phyloP scores from a whole-genome alignment of 2,329 filamentous ascomycete species.

The Zasmidium cellare region DNA sequence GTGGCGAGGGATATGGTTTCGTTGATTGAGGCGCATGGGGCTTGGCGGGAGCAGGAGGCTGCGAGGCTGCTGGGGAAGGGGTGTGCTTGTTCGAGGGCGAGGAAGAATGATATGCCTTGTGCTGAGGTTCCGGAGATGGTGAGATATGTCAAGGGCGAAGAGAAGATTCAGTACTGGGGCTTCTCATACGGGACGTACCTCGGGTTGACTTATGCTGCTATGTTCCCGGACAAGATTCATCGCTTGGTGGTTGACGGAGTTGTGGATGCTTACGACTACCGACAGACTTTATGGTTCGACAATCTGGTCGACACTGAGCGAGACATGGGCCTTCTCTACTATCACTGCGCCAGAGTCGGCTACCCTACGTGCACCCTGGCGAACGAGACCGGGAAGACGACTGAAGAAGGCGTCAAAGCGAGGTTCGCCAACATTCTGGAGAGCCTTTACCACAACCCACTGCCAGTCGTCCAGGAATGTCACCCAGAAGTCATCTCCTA shows the following conservation, averaged over 20 bases:
- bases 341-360: slow-evolving; percentile 45
- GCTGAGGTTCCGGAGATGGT: slow-evolving; percentile 4
- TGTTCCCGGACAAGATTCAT: slow-evolving; percentile 41
- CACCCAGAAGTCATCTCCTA: slow-evolving; percentile 41
- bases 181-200: slow-evolving; percentile 50
- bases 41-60: slow-evolving; percentile 32
- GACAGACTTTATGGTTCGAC: slow-evolving; percentile 37
- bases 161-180: slow-evolving; percentile 41
- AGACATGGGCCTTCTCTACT: slow-evolving; percentile 45
- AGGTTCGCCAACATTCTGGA: slow-evolving; percentile 35
- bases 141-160: slow-evolving; percentile 29
- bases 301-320: slow-evolving; percentile 48
- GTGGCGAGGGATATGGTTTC: slow-evolving; percentile 53
- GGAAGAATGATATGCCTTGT: not conserved
- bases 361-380: slow-evolving; percentile 42
- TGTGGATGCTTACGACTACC: slow-evolving; percentile 42
- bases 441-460: slow-evolving; percentile 42
- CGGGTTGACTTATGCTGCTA: slow-evolving; percentile 42
- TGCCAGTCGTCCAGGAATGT: slow-evolving; percentile 36
- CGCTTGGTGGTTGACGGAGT: slow-evolving; percentile 49
- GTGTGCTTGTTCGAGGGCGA: not conserved
- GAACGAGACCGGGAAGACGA: slow-evolving; percentile 31
- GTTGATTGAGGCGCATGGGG: slow-evolving; percentile 45
- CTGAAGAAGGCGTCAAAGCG: slow-evolving; percentile 37
- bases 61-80: slow-evolving; percentile 3